Evolutionary conservation across 1,284 basidiomycete genomes (phyloP).

Genomic region (Ceratobasidium theobromae): DNA sequence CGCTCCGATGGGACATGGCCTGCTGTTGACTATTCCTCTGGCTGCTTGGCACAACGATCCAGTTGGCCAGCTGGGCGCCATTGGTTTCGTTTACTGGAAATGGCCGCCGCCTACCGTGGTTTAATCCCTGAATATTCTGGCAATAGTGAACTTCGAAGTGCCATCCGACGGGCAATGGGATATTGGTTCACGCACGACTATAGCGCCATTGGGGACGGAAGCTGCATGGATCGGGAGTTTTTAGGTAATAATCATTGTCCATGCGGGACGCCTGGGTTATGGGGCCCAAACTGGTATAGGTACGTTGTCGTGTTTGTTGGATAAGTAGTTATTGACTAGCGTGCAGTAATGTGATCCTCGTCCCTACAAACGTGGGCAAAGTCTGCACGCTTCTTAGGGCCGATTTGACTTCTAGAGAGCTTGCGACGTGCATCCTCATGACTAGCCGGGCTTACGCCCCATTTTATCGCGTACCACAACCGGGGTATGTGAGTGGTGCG

Average conservation of each 20-base stretch:
- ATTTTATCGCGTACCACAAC: slow-evolving; percentile 47
- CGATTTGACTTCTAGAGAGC: background rate
- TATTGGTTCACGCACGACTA: slow-evolving; percentile 68
- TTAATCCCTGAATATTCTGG: slow-evolving; percentile 48
- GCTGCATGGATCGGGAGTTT: slow-evolving; percentile 58
- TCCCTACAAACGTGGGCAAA: slow-evolving; percentile 58
- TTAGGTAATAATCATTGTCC: slow-evolving; percentile 47
- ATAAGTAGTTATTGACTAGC: background rate
- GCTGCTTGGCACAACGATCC: slow-evolving; percentile 58
- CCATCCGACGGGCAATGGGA: slow-evolving; percentile 56
- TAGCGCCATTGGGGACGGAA: slow-evolving; percentile 42
- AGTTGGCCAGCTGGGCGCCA: slow-evolving; percentile 68
- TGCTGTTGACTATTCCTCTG: slow-evolving; percentile 58
- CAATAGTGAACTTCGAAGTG: slow-evolving; percentile 45
- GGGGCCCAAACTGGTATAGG: slow-evolving; percentile 69
- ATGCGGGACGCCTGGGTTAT: slow-evolving; percentile 57
- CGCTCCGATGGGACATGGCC: slow-evolving; percentile 58
- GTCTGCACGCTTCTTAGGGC: slow-evolving; percentile 54
- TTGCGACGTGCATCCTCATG: slow-evolving; percentile 43
- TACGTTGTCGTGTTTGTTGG: background rate
- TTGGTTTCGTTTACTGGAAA: slow-evolving; percentile 58
- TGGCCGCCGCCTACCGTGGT: slow-evolving; percentile 60
- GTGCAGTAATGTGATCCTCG: slow-evolving; percentile 54
- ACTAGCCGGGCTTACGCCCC: slow-evolving; percentile 55
- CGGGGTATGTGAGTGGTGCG: slow-evolving; percentile 54